phyloP scores from a whole-genome alignment of 805 yeast species.

The Aciculoconidium aculeatum region DNA sequence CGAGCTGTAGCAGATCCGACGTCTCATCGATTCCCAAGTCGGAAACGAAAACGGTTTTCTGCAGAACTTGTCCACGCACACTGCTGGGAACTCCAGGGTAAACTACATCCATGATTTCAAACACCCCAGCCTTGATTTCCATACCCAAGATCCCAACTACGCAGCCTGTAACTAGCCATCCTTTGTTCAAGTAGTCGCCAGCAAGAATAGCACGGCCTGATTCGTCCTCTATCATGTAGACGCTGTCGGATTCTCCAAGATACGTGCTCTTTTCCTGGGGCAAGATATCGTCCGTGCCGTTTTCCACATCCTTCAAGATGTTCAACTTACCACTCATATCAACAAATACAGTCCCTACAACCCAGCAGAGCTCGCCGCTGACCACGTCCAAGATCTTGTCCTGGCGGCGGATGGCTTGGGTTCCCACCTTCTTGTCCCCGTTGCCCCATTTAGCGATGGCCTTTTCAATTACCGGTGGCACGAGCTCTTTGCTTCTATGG shows the following conservation, averaged over 20 bases:
- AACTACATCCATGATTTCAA: conserved; percentile 74
- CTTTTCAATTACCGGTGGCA: conserved; percentile 25
- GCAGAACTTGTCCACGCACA: conserved; percentile 26
- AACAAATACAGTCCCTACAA: conserved; percentile 79
- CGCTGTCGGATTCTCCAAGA: conserved; percentile 43
- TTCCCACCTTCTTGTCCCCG: conserved; percentile 29
- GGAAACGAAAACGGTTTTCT: conserved; percentile 66
- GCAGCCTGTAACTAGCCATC: conserved; percentile 81
- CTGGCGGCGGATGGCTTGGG: conserved; percentile 25
- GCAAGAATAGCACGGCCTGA: conserved; percentile 77
- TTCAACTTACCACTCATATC: conserved; percentile 84
- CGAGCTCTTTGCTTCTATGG: conserved; percentile 28
- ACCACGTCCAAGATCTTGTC: conserved; percentile 53
- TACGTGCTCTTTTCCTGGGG: conserved; percentile 33
- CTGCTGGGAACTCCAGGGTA: too few relatives aligned
- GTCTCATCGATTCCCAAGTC: conserved; percentile 59
- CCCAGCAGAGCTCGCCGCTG: conserved; percentile 65
- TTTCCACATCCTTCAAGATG: conserved; percentile 73
- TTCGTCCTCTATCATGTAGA: conserved; percentile 80
- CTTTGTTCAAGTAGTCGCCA: conserved; percentile 47
- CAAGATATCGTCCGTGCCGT: conserved; percentile 46
- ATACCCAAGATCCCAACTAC: conserved; percentile 83
- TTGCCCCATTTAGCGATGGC: conserved; percentile 51
- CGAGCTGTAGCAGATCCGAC: conserved; percentile 41
- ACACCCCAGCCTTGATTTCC: conserved; percentile 76